Base-by-base conservation (phyloP, 2,329 filamentous ascomycete species). In the Chrysoporthe puriensis region DNA sequence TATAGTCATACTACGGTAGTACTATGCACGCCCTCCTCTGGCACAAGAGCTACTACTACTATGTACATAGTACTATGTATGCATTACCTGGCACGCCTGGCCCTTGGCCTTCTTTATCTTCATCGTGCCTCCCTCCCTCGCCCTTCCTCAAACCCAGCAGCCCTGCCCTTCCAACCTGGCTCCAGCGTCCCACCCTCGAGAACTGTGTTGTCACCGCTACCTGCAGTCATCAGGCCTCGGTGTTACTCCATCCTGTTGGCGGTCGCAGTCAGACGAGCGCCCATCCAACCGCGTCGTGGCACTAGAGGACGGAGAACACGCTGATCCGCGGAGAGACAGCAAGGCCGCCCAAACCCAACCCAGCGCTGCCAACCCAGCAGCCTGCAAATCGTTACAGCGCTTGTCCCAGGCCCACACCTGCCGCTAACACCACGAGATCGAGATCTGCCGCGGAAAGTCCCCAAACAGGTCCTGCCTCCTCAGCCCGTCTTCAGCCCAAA, bases 361-460 rank as follows among this genome's bases (percentile, higher is more conserved):
- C 57, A n/a, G n/a, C 16, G 21, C 54, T 21, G 18, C 59, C 42
- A 34, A 34, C 36, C 18, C 57, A 43, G 57, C 57, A 60, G 42
- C 57, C 57, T 42, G 42, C 63, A 59, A 60, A 62, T 62, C 46
- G 60, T 34, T 56, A 63, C 43, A 64, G 63, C 42, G 54, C 52
- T 65, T 59, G 63, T 11, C 44, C 42, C 63, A 65, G 63, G 63
- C 54, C 62, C 56, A 65, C 54, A 50, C 63, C 56, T 57, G 62
- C 62, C 50, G 50, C 43, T 65, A 61, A 48, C 14, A 34, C 26
- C 13, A 32, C 26, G 42, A 46, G 59, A 61, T 61, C 59, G 59
- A 61, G 59, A 61, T 61, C 59, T 8, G 59, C 43, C 26, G 59
- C 43, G 26, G 26, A 32, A 61, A 34, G 18, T 46, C 42, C 59